These are phyloP conservation scores for Teratosphaeria destructans DNA, from an alignment of 2,329 filamentous ascomycete genomes.

Conservation along the genomic window DNA sequence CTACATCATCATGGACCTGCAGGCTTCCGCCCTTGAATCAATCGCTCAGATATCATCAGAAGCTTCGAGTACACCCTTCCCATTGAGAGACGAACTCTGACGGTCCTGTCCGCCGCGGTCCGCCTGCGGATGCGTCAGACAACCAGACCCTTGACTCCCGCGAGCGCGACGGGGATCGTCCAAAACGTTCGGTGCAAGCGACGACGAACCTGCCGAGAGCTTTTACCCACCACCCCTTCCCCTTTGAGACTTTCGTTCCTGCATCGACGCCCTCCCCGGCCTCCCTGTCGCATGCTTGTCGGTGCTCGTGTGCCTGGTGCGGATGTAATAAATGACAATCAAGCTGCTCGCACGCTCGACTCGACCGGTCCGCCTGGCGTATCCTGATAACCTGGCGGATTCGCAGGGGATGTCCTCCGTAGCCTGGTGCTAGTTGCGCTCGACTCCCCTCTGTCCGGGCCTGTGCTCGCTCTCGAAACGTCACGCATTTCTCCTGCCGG, in stretches of 20 bases:
- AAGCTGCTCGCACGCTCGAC: too few relatives aligned
- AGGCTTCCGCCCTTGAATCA: not conserved
- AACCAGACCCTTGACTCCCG: not conserved
- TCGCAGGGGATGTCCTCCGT: not conserved
- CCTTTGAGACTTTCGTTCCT: not conserved
- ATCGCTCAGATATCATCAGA: not conserved
- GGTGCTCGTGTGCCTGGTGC: too few relatives aligned
- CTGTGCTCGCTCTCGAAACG: not conserved
- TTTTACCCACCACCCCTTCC: not conserved
- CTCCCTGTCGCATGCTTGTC: not conserved
- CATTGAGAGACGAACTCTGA: not conserved
- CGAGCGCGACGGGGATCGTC: not conserved
- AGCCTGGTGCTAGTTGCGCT: not conserved
- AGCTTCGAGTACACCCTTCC: not conserved
- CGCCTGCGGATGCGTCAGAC: not conserved
- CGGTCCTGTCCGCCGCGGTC: not conserved
- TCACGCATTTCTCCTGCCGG: not conserved
- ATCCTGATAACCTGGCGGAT: not conserved
- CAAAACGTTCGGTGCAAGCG: not conserved
- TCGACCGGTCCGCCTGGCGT: not conserved
- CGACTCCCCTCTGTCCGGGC: not conserved
- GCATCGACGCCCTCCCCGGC: not conserved
- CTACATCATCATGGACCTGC: not conserved
- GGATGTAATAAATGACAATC: too few relatives aligned
- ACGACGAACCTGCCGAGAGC: not conserved